These are phyloP conservation scores for Phytophthora sojae DNA, from an alignment of 352 stramenopile species.

Conservation along the genomic window DNA sequence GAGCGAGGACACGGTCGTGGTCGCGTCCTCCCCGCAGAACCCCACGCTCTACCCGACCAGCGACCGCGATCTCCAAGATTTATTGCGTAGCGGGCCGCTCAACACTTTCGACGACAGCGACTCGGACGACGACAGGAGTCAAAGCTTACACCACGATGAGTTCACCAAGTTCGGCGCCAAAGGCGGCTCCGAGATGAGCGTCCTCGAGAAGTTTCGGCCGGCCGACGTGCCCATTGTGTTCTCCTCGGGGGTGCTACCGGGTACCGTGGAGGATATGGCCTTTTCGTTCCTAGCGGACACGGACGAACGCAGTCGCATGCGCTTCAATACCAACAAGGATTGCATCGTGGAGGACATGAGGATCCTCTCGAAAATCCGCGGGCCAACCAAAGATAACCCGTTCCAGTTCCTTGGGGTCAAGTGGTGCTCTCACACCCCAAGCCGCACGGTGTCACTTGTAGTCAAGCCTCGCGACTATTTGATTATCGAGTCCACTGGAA, in stretches of 20 bases:
- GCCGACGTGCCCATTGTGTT: conserved; percentile 43
- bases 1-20: conserved; percentile 47
- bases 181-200: conserved; percentile 31
- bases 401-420: conserved; percentile 62
- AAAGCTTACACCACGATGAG: conserved; percentile 26
- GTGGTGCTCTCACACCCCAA: conserved; percentile 37
- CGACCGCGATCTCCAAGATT: conserved; percentile 25
- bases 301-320: conserved; percentile 28
- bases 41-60: conserved; percentile 33
- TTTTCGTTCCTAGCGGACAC: conserved; percentile 49
- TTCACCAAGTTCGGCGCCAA: conserved; percentile 43
- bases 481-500: conserved; percentile 57
- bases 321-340: conserved; percentile 34
- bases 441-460: conserved; percentile 31
- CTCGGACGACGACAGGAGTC: conserved; percentile 24
- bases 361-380: conserved; percentile 32
- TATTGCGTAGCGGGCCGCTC: conserved; percentile 6
- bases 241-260: conserved; percentile 37
- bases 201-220: conserved; percentile 43
- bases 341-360: conserved; percentile 26
- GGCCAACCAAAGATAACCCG: conserved; percentile 38
- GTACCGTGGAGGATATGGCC: conserved; percentile 54
- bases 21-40: conserved; percentile 33
- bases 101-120: conserved; percentile 31
- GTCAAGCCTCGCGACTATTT: conserved; percentile 63